Evolutionary conservation across 495 filamentous ascomycete genomes (phyloP).

Genomic region (Niebla homalea): DNA sequence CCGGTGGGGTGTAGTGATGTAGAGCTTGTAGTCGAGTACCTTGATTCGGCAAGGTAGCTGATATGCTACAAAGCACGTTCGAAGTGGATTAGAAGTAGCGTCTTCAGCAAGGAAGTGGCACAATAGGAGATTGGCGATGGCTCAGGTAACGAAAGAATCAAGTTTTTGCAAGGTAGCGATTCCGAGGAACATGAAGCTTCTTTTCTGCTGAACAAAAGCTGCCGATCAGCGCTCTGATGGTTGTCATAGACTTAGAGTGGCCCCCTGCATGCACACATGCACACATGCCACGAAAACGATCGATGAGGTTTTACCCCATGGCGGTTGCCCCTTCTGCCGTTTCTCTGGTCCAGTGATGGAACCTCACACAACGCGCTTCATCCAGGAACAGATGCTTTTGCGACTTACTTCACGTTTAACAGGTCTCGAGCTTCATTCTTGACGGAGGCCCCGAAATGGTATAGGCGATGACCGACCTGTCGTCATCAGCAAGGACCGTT

Average conservation of each 20-base stretch:
- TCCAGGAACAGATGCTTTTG: conserved; percentile 36
- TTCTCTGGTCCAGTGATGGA: conserved; percentile 55
- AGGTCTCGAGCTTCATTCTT: conserved; percentile 45
- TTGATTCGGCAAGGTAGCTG: conserved; percentile 5
- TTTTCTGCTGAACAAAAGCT: too few species aligned
- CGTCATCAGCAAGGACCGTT: conserved; percentile 39
- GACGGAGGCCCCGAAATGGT: conserved; percentile 41
- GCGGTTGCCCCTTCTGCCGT: conserved; percentile 39
- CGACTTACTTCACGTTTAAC: conserved; percentile 44
- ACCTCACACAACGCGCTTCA: conserved; percentile 40
- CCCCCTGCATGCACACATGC: conserved; percentile 48
- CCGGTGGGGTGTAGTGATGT: conserved; percentile 1
- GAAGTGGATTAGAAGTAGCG: too few species aligned
- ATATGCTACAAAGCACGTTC: neutral
- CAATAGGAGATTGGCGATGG: too few species aligned
- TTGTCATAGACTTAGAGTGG: conserved; percentile 51
- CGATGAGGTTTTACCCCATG: conserved; percentile 40
- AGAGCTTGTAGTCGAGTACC: conserved; percentile 10
- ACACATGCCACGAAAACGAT: conserved; percentile 47
- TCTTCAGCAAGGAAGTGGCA: too few species aligned
- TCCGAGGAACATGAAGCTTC: too few species aligned
- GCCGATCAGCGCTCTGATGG: too few species aligned
- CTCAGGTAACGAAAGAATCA: too few species aligned
- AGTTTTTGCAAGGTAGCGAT: too few species aligned
- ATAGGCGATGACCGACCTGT: conserved; percentile 39